These are phyloP conservation scores for Verbena officinalis DNA, from an alignment of 257 asterid genomes.

Conservation along the genomic window DNA sequence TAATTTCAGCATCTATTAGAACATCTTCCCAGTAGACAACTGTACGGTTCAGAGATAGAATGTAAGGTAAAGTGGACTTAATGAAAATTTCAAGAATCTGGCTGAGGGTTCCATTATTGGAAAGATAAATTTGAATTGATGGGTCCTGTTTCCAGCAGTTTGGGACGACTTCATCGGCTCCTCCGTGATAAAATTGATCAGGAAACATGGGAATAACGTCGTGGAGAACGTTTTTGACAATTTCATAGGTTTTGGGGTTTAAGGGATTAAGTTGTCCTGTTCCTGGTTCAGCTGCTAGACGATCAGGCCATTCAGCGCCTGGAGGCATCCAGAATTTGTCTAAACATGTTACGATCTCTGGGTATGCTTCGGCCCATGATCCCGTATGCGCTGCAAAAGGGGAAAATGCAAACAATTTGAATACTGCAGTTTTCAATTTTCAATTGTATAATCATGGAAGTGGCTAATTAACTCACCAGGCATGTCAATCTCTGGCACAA, in stretches of 20 bases:
- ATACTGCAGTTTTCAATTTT: no score
- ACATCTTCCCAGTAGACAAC: no score
- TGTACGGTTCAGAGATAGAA: no score
- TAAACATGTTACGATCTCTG: conserved; percentile 78
- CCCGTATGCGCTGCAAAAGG: conserved; percentile 78
- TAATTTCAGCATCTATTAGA: no score
- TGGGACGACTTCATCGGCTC: conserved; percentile 81
- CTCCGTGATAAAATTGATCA: conserved; percentile 72
- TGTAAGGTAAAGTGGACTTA: no score
- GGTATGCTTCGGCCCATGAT: conserved; percentile 93
- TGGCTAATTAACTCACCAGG: conserved; percentile 65
- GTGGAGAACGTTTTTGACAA: conserved; percentile 56
- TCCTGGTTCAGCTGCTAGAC: conserved; percentile 88
- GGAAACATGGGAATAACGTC: conserved; percentile 73
- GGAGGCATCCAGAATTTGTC: conserved; percentile 91
- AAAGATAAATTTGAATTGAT: no score
- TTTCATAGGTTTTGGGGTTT: conserved; percentile 64
- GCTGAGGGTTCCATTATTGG: no score
- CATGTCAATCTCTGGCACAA: conserved; percentile 95
- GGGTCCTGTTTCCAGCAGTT: conserved; percentile 50
- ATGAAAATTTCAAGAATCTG: no score
- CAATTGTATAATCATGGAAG: no score
- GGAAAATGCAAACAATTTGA: conserved; percentile 3
- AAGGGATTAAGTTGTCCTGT: conserved; percentile 91
- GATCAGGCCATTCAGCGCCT: conserved; percentile 54